phyloP scores from a whole-genome alignment of 2,329 filamentous ascomycete genomes.

The Penicillium olsonii region DNA sequence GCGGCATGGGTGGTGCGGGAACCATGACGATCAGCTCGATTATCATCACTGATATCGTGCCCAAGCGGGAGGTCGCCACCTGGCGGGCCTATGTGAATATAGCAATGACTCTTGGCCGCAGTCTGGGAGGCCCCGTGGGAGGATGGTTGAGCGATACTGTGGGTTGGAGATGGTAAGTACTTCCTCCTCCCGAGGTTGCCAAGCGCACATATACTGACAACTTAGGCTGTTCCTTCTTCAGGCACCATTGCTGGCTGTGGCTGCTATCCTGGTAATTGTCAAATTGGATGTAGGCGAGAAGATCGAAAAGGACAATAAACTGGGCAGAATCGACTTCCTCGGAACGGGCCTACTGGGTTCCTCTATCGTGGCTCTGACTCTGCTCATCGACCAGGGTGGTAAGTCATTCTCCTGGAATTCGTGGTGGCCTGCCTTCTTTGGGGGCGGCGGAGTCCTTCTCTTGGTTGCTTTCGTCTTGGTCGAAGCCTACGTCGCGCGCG shows the following conservation, averaged over 20 bases:
- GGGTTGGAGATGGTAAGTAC: constrained; percentile 64
- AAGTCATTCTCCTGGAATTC: constrained; percentile 40
- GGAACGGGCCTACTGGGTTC: constrained; percentile 53
- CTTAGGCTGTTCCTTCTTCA: constrained; percentile 35
- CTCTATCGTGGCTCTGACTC: constrained; percentile 47
- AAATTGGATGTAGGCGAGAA: constrained; percentile 38
- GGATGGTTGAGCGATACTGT: constrained; percentile 63
- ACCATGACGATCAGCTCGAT: constrained; percentile 49
- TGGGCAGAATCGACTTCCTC: constrained; percentile 61
- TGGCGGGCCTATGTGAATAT: constrained; percentile 57
- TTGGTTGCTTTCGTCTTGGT: constrained; percentile 30
- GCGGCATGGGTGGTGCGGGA: constrained; percentile 49
- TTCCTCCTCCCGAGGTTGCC: no score
- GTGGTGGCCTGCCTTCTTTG: constrained; percentile 19
- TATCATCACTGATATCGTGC: constrained; percentile 53
- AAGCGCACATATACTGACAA: no score
- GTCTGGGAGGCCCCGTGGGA: constrained; percentile 57
- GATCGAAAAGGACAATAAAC: constrained; percentile 10
- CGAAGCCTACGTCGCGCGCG: constrained; percentile 33
- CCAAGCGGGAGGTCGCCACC: constrained; percentile 50
- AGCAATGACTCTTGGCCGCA: constrained; percentile 51
- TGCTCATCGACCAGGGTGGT: constrained; percentile 54
- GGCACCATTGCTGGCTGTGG: constrained; percentile 27
- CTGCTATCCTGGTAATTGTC: constrained; percentile 44
- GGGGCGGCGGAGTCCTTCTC: constrained; percentile 11